A percentile compares a stretch with the other conserved stretches of the same genome.
Evolutionary conservation across 116 monocot species (phyloP).

Genomic region (Posidonia oceanica): DNA sequence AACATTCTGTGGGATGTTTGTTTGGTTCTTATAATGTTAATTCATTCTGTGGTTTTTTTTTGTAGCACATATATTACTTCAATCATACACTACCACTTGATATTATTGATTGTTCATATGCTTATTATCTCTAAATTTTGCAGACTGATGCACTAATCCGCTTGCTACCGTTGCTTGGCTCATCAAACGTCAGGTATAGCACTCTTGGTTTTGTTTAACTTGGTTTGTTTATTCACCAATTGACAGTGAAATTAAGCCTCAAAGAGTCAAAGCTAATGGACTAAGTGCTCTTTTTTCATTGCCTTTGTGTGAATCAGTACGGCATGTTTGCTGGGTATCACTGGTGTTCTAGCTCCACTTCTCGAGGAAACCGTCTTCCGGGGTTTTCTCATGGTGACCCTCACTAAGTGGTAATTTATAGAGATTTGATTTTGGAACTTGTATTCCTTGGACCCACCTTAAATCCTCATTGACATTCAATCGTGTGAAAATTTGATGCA

Average conservation of each 20-base stretch:
- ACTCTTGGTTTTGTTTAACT: neutral
- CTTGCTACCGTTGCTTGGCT: constrained; percentile 78
- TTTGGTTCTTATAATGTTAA: too few relatives aligned
- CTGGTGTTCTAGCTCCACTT: constrained; percentile 64
- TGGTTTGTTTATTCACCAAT: neutral
- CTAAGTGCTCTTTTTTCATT: neutral
- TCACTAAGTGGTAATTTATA: constrained; percentile 26
- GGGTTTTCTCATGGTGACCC: constrained; percentile 65
- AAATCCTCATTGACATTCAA: neutral
- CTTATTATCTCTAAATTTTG: neutral
- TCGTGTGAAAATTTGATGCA: neutral
- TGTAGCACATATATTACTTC: neutral
- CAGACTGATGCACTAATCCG: constrained; percentile 74
- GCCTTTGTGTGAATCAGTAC: constrained; percentile 32
- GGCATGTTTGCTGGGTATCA: constrained; percentile 59
- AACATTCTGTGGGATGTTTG: too few relatives aligned
- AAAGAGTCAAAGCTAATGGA: neutral
- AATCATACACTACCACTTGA: neutral
- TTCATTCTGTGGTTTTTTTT: too few relatives aligned
- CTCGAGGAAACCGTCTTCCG: constrained; percentile 97
- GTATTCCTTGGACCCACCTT: neutral
- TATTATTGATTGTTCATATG: neutral
- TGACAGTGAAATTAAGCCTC: too few relatives aligned
- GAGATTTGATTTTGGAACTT: neutral
- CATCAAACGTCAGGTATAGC: constrained; percentile 62